Evolutionary conservation across 2,329 filamentous ascomycete genomes (phyloP).

Genomic region (Diplodia seriata): DNA sequence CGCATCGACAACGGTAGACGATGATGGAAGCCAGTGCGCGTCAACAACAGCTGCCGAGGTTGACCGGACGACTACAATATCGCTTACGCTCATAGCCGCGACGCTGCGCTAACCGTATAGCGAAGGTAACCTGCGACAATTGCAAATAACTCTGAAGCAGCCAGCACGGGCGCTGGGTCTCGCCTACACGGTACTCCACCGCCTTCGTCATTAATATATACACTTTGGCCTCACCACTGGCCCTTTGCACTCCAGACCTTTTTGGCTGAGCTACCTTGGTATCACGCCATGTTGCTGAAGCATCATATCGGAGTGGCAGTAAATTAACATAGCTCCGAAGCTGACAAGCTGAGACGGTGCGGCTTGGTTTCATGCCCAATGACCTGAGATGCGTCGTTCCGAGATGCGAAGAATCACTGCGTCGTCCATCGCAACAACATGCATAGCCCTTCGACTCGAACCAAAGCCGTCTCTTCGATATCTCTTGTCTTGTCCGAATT

Average conservation of each 20-base stretch:
- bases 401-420: not conserved
- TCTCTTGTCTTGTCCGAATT: not conserved
- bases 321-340: not conserved
- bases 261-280: not conserved
- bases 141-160: slow-evolving; percentile 7
- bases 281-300: not conserved
- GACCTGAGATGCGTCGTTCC: not conserved
- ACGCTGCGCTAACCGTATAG: not conserved
- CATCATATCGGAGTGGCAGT: not conserved
- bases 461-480: not conserved
- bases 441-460: not conserved
- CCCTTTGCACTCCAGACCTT: not conserved
- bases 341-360: not conserved
- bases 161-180: not conserved
- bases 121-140: not conserved
- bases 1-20: not conserved
- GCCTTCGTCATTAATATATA: not conserved
- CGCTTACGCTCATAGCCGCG: slow-evolving; percentile 22
- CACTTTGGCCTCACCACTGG: not conserved
- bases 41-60: not conserved
- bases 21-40: not conserved
- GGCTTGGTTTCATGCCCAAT: not conserved
- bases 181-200: not conserved
- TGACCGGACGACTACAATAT: not conserved
- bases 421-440: not conserved